Evolutionary conservation across 208 protist genomes (phyloP), one percentile per base, ranked within the genome.

Genomic region (Trypanosoma scelopori): DNA sequence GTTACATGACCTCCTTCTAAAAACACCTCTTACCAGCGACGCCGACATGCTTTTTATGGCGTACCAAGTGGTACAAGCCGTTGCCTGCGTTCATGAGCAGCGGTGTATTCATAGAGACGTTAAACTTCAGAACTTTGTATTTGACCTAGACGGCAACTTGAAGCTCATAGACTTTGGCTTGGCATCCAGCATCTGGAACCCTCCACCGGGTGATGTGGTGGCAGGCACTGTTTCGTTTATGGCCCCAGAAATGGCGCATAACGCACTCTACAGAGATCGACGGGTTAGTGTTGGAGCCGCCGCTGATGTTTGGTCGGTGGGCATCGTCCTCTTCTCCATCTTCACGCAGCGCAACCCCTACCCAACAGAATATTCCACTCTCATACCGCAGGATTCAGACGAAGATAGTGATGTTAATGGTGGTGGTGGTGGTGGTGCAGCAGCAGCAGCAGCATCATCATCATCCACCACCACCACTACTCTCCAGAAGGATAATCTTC

Each of bases 131-230:
- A 96, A 96, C 78, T 93, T 89, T 69, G 85, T 97, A 1, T 94
- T 97, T 70, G 87, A 95, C 61, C 63, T 85, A 23, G 82, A 91
- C 51, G 90, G 93, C 13, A 91, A 96, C 55, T 65, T 95, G 15
- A 92, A 92, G 64, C 76, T 97, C 28, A 96, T 95, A 58, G 91
- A 96, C 75, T 97, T 96, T 80, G 93, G 93, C 5, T 80, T 97
- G 1, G 78, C 93, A 9, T 88, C 81, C 53, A 85, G 56, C 42
- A 74, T 80, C 4, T 77, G 87, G 37, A 85, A 84, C 55, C 89
- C 91, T 5, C 76, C 87, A 7, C 65, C 89, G 11, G 91, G 87
- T 9, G 91, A 96, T 48, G 82, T 96, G 20, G 89, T 96, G 60
- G 88, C 85, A 12, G 93, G 93, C 41, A 97, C 93, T 3, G 76